Conservation (phyloP, 2,329 filamentous ascomycete genomes). For the Fusarium ambrosium region DNA sequence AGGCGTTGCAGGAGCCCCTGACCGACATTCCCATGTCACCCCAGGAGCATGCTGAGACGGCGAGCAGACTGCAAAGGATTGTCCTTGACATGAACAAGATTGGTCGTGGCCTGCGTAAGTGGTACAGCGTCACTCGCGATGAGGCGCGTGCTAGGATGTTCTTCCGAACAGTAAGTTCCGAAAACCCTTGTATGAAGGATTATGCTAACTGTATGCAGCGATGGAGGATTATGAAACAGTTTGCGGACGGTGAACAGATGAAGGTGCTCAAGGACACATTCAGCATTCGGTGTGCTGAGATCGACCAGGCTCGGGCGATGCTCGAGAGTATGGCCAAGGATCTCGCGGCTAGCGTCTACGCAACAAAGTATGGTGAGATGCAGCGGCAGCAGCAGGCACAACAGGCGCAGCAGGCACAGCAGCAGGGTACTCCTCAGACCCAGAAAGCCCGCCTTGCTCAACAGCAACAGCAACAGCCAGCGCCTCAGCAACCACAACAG, state of each 20-base stretch:
- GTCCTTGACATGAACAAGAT: conserved; percentile 60
- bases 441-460: conserved; percentile 51
- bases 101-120: conserved; percentile 59
- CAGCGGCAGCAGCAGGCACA: not conserved
- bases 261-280: conserved; percentile 62
- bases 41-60: conserved; percentile 60
- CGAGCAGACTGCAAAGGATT: conserved; percentile 58
- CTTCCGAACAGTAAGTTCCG: conserved; percentile 64
- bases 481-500: conserved; percentile 51
- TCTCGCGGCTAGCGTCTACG: conserved; percentile 50
- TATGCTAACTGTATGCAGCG: conserved; percentile 61
- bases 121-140: conserved; percentile 64
- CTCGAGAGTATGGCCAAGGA: conserved; percentile 68
- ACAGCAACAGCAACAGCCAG: conserved; percentile 51
- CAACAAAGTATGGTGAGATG: conserved; percentile 15
- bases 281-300: conserved; percentile 64
- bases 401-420: conserved; percentile 33
- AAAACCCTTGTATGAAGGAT: not conserved
- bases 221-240: conserved; percentile 66
- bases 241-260: conserved; percentile 63
- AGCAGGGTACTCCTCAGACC: conserved; percentile 46
- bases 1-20: conserved; percentile 56
- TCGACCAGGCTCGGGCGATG: conserved; percentile 63
- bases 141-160: conserved; percentile 65
- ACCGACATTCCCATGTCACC: conserved; percentile 62